Evolutionary conservation across 2,329 filamentous ascomycete species (phyloP).

Genomic region (Lecanicillium sp.): DNA sequence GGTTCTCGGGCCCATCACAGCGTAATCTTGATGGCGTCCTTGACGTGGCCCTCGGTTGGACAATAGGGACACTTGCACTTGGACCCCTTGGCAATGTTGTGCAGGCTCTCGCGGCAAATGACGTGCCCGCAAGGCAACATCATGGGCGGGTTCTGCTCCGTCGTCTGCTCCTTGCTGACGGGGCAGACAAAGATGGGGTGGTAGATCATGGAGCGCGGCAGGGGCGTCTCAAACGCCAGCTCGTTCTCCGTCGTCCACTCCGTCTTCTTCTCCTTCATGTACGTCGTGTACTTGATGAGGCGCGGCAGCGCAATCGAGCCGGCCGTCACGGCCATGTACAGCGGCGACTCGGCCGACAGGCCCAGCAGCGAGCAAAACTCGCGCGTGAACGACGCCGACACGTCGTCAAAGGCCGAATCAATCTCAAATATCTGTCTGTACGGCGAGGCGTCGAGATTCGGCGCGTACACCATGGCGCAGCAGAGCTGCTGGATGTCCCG

Average conservation of each 20-base stretch:
- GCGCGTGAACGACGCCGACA: slow-evolving; percentile 78
- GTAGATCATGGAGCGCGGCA: slow-evolving; percentile 60
- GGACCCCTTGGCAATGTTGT: slow-evolving; percentile 68
- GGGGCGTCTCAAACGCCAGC: slow-evolving; percentile 67
- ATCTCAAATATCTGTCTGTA: slow-evolving; percentile 75
- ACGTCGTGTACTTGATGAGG: slow-evolving; percentile 78
- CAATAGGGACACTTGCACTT: slow-evolving; percentile 97
- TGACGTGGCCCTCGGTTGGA: slow-evolving; percentile 70
- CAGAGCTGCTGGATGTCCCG: slow-evolving; percentile 75
- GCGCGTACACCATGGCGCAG: slow-evolving; percentile 70
- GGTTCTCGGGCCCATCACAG: too few relatives aligned
- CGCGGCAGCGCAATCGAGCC: slow-evolving; percentile 87
- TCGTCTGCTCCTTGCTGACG: slow-evolving; percentile 93
- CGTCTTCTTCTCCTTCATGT: slow-evolving; percentile 82
- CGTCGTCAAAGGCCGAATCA: slow-evolving; percentile 69
- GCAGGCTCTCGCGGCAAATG: slow-evolving; percentile 75
- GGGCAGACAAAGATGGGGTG: slow-evolving; percentile 98
- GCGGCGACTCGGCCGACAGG: slow-evolving; percentile 81
- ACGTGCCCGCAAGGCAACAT: slow-evolving; percentile 96
- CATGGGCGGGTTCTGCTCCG: slow-evolving; percentile 88
- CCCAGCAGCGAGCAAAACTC: slow-evolving; percentile 93
- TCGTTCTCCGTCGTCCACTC: slow-evolving; percentile 94
- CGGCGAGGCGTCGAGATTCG: slow-evolving; percentile 68
- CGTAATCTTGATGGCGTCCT: slow-evolving; percentile 68
- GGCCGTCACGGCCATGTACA: slow-evolving; percentile 88